Evolutionary conservation across 768 basidiomycete genomes (phyloP), one percentile per base, ranked within the genome.

Genomic region (Chlorophyllum brunneum): DNA sequence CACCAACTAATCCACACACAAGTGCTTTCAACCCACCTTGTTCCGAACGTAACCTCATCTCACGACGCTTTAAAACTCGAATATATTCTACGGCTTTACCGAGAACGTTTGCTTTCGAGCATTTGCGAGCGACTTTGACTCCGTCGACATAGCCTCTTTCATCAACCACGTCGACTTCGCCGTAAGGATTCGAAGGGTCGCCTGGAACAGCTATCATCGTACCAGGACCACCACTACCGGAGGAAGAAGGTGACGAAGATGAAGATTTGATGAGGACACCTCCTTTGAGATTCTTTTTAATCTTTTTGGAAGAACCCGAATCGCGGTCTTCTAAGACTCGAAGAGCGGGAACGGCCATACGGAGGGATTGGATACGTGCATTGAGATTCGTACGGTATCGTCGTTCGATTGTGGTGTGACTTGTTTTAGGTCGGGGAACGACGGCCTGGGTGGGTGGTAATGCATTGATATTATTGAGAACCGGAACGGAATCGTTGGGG

Each of bases 11-110:
- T 0, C 86, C 84, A 23, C 70, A 67, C 8, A 93, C 65, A 33
- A 95, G 75, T 1, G 79, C 69, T 60, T 85, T 85, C 27, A 92
- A 66, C 1, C 90, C 92, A 1, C 79, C 80, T 55, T 88, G 86
- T 67, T 93, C 91, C 2, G 83, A 79, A 54, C 74, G 80, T 26
- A 94, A 72, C 30, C 91, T 77, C 2, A 58, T 57, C 63, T 93
- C 92, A 16, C 92, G 77, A 59, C 79, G 80, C 70, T 94, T 94
- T 33, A 95, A 65, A 4, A 93, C 92, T 7, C 86, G 85, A 54
- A 95, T 95, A 63, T 95, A 95, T 65, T 95, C 92, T 8, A 89
- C 88, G 0, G 91, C 91, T 56, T 94, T 95, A 30, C 87, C 90
- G 8, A 95, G 77, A 4, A 95, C 88, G 52, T 90, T 92, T 2